Conservation (phyloP, 441 rosid species). For the Viola pubescens region DNA sequence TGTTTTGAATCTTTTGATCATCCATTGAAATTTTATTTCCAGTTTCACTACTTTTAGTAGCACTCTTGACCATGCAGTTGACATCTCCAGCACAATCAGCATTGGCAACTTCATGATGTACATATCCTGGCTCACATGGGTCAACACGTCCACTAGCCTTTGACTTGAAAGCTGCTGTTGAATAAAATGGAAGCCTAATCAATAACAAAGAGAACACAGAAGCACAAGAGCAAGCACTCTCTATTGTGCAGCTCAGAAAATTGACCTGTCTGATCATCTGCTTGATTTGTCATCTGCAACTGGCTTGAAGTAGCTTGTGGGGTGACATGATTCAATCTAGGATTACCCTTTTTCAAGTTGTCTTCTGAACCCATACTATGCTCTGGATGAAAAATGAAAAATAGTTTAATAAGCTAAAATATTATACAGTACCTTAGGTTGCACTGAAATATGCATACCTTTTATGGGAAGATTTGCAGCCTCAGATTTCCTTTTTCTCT, state of each 20-base stretch:
- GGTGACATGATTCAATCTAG: slow-evolving; percentile 19
- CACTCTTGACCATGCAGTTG: slow-evolving; percentile 12
- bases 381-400: slow-evolving; percentile 25
- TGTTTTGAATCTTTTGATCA: slow-evolving; percentile 11
- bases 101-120: slow-evolving; percentile 23
- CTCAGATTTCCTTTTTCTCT: slow-evolving; percentile 26
- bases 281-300: slow-evolving; percentile 21
- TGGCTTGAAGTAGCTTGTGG: slow-evolving; percentile 21
- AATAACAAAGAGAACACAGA: slow-evolving; percentile 8
- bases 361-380: slow-evolving; percentile 27
- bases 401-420: slow-evolving; percentile 4
- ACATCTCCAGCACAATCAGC: slow-evolving; percentile 19
- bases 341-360: slow-evolving; percentile 26
- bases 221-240: slow-evolving; percentile 7
- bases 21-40: slow-evolving; percentile 21
- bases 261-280: slow-evolving; percentile 35
- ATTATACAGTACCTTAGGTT: slow-evolving; percentile 9
- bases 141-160: slow-evolving; percentile 24
- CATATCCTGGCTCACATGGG: slow-evolving; percentile 16
- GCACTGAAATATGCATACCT: slow-evolving; percentile 38
- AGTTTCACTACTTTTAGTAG: slow-evolving; percentile 18
- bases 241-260: slow-evolving; percentile 7
- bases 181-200: slow-evolving; percentile 22
- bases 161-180: slow-evolving; percentile 26
- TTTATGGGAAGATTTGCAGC: slow-evolving; percentile 12